These are phyloP conservation scores for Raddia guianensis DNA, from an alignment of 176 grass and related monocot genomes.

Conservation along the genomic window DNA sequence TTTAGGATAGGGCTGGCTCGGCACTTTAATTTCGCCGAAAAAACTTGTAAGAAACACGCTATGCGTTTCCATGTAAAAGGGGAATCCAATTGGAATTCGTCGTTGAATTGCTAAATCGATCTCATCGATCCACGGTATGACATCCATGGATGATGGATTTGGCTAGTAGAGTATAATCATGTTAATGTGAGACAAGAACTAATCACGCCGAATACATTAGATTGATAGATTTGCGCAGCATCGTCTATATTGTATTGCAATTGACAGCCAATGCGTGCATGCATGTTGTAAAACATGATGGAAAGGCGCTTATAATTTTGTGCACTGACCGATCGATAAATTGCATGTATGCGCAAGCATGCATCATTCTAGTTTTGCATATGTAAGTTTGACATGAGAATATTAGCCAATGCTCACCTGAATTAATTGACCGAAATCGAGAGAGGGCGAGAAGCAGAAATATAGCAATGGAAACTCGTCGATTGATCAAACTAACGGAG, in stretches of 20 bases:
- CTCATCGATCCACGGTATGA: not conserved
- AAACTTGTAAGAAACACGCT: not conserved
- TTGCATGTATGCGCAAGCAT: not conserved
- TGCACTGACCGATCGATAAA: no score
- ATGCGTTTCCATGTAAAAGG: not conserved
- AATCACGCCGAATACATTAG: not conserved
- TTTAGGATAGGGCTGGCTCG: not conserved
- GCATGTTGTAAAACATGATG: no score
- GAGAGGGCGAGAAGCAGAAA: not conserved
- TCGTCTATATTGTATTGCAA: not conserved
- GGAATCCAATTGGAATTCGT: not conserved
- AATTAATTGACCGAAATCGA: not conserved
- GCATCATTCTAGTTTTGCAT: not conserved
- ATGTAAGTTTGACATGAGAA: not conserved
- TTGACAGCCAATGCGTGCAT: not conserved
- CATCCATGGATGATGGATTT: not conserved
- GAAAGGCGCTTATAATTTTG: not conserved
- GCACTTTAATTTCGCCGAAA: not conserved
- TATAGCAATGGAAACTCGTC: not conserved
- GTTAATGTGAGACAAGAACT: not conserved
- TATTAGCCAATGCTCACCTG: conserved; percentile 8
- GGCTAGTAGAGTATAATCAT: not conserved
- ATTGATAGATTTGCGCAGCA: not conserved
- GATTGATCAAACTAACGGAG: no score
- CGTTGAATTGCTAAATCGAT: not conserved